Conservation (phyloP, 1,284 basidiomycete genomes). For the Peniophora sp. region DNA sequence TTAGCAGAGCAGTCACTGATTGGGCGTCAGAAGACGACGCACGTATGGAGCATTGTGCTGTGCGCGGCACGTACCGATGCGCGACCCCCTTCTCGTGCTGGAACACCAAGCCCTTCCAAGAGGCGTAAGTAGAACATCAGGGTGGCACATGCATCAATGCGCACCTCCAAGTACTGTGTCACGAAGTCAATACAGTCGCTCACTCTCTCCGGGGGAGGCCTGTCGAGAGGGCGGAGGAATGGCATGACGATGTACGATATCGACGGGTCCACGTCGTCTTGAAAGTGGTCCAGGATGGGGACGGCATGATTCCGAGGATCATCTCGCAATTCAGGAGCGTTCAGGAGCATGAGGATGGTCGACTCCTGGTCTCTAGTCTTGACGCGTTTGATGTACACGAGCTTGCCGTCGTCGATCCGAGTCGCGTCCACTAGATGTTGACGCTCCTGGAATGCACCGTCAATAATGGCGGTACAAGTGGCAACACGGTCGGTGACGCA, state of each 20-base stretch:
- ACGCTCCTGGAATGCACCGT: neutral
- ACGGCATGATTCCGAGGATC: slow-evolving; percentile 6
- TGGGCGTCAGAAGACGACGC: neutral
- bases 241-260: slow-evolving; percentile 18
- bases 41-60: too few species aligned
- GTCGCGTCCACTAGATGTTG: neutral
- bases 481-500: neutral
- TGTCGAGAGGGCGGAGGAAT: slow-evolving; percentile 15
- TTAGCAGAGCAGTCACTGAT: neutral
- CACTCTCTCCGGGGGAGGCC: slow-evolving; percentile 14
- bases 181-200: slow-evolving; percentile 19
- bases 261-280: slow-evolving; percentile 9
- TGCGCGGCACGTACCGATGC: too few species aligned
- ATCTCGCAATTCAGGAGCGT: neutral
- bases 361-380: neutral
- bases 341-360: neutral
- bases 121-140: too few species aligned
- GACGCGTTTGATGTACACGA: slow-evolving; percentile 1
- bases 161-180: slow-evolving; percentile 18
- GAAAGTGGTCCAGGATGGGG: slow-evolving; percentile 11
- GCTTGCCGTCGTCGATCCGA: neutral
- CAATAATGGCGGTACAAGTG: neutral
- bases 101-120: neutral
- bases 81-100: neutral
- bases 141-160: neutral